A percentile compares a stretch with the other conserved stretches of the same genome.
Conservation (phyloP, 768 basidiomycete species). For the Lentinula edodes region DNA sequence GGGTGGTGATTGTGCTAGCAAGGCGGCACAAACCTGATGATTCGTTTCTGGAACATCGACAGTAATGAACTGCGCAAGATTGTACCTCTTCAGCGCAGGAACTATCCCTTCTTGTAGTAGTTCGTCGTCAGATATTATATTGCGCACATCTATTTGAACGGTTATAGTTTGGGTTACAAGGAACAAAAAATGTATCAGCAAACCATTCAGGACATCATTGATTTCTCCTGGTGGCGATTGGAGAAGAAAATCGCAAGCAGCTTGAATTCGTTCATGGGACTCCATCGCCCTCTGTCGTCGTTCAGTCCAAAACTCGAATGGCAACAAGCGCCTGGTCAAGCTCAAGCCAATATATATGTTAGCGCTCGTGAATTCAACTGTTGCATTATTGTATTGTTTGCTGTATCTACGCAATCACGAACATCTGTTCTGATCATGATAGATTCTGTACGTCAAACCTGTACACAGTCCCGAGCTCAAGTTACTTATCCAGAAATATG, state of each 20-base stretch:
- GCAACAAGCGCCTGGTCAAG: neutral
- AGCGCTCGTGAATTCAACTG: too few species aligned
- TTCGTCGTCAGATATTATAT: conserved; percentile 83
- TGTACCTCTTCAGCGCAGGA: conserved; percentile 79
- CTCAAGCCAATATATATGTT: neutral
- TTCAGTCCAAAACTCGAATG: too few species aligned
- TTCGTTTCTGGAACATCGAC: conserved; percentile 75
- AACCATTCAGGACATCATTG: conserved; percentile 92
- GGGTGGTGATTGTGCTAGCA: neutral
- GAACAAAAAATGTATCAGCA: conserved; percentile 10
- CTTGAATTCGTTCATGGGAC: conserved; percentile 56
- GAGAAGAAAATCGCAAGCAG: conserved; percentile 73
- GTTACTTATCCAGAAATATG: too few species aligned
- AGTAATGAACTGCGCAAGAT: conserved; percentile 80
- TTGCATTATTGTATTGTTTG: too few species aligned
- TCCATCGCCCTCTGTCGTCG: conserved; percentile 37
- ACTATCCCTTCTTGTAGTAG: conserved; percentile 72
- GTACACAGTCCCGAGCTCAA: too few species aligned
- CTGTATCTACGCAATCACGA: too few species aligned
- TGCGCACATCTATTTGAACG: conserved; percentile 68
- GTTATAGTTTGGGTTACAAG: neutral
- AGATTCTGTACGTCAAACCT: too few species aligned
- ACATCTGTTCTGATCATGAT: too few species aligned
- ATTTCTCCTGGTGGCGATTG: conserved; percentile 96
- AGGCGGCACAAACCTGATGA: conserved; percentile 57